Evolutionary conservation across 306 rosid species (phyloP), one percentile per base, ranked within the genome.

Genomic region (Ceratonia siliqua): DNA sequence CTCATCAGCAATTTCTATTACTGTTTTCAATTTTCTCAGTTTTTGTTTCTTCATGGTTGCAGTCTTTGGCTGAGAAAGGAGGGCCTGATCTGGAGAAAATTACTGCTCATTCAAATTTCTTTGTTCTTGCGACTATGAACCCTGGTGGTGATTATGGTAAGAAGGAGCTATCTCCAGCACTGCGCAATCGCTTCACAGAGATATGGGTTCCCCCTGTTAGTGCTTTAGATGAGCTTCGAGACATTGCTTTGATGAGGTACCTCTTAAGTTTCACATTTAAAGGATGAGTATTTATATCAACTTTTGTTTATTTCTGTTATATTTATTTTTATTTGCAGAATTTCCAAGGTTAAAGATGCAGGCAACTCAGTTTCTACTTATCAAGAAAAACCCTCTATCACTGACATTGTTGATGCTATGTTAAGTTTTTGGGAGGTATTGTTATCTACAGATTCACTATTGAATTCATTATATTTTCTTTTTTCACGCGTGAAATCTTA

Each of bases 111-210:
- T 74, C 86, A 32, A 84, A 84, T 9, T 94, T 94, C 76, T 85
- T 84, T 84, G 88, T 94, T 70, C 92, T 94, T 72, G 97, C 96
- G 12, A 94, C 98, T 46, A 94, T 94, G 98, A 94, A 94, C 79
- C 98, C 98, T 76, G 97, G 96, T 73, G 98, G 98, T 77, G 98
- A 94, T 86, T 88, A 89, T 87, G 98, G 98, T 28, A 94, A 94
- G 89, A 94, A 87, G 82, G 98, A 94, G 79, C 72, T 93, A 39
- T 85, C 89, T 67, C 89, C 97, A 32, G 98, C 98, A 15, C 89
- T 94, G 50, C 92, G 98, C 73, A 94, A 94, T 76, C 93, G 97
- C 43, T 94, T 94, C 83, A 94, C 98, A 5, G 98, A 91, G 92
- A 88, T 94, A 84, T 94, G 98, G 98, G 98, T 94, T 77, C 92